These are phyloP conservation scores for Talaromyces verruculosus DNA, from an alignment of 2,329 filamentous ascomycete genomes.

Conservation along the genomic window DNA sequence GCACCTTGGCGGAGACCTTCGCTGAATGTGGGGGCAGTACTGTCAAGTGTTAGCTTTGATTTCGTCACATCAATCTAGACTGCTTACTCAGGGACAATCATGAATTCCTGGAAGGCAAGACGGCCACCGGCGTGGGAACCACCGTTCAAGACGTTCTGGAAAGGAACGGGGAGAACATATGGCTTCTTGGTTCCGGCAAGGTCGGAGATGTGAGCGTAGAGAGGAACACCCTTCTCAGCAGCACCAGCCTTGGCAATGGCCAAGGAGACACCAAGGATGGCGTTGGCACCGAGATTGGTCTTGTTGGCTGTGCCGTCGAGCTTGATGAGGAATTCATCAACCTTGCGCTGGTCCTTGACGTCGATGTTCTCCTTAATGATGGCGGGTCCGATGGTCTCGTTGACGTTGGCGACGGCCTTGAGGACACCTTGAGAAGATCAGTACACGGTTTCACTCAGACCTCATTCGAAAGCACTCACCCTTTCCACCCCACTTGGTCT, in stretches of 20 bases:
- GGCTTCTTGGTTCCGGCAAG: conserved; percentile 88
- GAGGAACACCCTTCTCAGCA: conserved; percentile 82
- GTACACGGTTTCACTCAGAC: conserved; percentile 59
- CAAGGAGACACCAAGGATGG: conserved; percentile 81
- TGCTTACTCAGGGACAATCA: conserved; percentile 79
- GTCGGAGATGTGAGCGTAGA: conserved; percentile 85
- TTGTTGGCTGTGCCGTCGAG: conserved; percentile 85
- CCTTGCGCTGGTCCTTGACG: conserved; percentile 79
- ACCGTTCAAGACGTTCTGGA: conserved; percentile 92
- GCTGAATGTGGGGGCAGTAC: conserved; percentile 81
- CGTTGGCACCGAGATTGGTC: conserved; percentile 83
- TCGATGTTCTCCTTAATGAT: conserved; percentile 80
- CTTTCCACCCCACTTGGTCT: conserved; percentile 82
- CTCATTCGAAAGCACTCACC: conserved; percentile 48
- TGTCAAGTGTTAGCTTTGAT: conserved; percentile 34
- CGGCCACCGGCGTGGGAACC: conserved; percentile 97
- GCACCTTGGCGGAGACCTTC: conserved; percentile 95
- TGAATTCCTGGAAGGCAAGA: conserved; percentile 93
- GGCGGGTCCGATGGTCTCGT: conserved; percentile 74
- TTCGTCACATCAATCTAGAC: background rate
- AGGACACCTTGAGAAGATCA: conserved; percentile 55
- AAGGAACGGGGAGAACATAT: conserved; percentile 84
- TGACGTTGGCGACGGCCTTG: conserved; percentile 85
- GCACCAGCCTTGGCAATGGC: conserved; percentile 85
- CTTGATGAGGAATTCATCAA: conserved; percentile 81